phyloP scores from a whole-genome alignment of 1,284 basidiomycete genomes.

The Phellinidium pouzarii region DNA sequence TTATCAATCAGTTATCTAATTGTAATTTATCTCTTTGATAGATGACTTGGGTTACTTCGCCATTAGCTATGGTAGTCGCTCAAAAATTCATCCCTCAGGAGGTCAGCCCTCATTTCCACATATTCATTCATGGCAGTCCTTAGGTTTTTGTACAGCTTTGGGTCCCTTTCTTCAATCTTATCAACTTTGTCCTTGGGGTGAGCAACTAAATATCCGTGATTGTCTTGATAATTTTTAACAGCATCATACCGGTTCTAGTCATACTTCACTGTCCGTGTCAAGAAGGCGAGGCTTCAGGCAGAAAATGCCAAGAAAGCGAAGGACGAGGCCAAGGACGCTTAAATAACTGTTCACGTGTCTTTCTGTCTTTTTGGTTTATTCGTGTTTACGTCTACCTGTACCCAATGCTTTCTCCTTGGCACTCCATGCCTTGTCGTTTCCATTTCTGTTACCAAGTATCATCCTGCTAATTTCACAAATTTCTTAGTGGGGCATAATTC shows the following conservation, averaged over 20 bases:
- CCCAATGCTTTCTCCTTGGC: not conserved
- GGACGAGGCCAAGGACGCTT: constrained; percentile 22
- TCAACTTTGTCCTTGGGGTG: constrained; percentile 62
- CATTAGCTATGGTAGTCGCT: constrained; percentile 62
- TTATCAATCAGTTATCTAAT: too few relatives aligned
- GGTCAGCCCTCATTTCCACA: constrained; percentile 29
- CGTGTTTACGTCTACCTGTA: not conserved
- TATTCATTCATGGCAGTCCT: constrained; percentile 6
- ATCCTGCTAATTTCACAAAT: too few relatives aligned
- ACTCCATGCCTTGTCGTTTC: not conserved
- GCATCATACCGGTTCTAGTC: constrained; percentile 39
- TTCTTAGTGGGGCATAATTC: not conserved
- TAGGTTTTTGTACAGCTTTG: constrained; percentile 41
- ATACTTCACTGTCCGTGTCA: constrained; percentile 64
- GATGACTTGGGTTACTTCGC: constrained; percentile 75
- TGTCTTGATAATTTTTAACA: constrained; percentile 6
- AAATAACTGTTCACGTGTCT: not conserved
- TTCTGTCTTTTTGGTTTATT: not conserved
- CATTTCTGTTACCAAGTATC: not conserved
- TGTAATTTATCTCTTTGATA: too few relatives aligned
- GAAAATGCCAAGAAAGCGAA: constrained; percentile 41
- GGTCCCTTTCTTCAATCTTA: constrained; percentile 69
- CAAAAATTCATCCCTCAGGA: constrained; percentile 71
- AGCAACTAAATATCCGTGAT: constrained; percentile 23
- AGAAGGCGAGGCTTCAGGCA: constrained; percentile 53